Base-by-base conservation (phyloP, 139 green algal species). In the Astrephomene gubernaculifera region DNA sequence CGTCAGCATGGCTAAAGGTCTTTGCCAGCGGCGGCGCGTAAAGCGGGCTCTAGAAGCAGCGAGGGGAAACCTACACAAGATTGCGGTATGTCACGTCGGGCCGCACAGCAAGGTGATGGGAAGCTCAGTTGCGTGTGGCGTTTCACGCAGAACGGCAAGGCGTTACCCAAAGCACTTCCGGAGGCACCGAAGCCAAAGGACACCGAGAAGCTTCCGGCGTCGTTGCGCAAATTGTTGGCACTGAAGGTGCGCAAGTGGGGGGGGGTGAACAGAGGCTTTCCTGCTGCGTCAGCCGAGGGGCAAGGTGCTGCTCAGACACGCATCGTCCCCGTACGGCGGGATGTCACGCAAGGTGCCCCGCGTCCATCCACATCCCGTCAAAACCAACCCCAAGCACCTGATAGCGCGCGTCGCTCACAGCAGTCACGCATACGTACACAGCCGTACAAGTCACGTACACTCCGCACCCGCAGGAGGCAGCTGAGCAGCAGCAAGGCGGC, bases 161-260 rank as follows among this genome's bases (percentile, higher is more conserved):
- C 29, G 1, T 33, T 84, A 25, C 78, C 78, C 8, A 53, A 10
- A 2, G 24, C 4, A 1, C n/a, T 73, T 9, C 69, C 54, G 39
- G 71, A 80, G 21, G 81, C 81, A 24, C 81, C 81, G 25, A 87
- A 87, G 43, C 52, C 39, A 17, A 67, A 33, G 1, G 69, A 80
- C 36, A 35, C 38, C 4, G 71, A 82, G 35, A 73, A 78, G 24
- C 27, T 87, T 27, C 82, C 82, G 3, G 71, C 60, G 22, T 82
- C 71, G n/a, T 43, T 87, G 22, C 71, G 82, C 8, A 75, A 67
- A 33, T 69, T 87, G 54, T 35, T 87, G 22, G 82, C 82, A 25
- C 57, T 81, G 31, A 87, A 87, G 71, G 82, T 87, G 35, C 29
- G 17, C 54, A 65, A 65, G n/a, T 33, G 17, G 54, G 54, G 12